Conservation (phyloP, 768 basidiomycete genomes). For the Xanthoconium purpureum region DNA sequence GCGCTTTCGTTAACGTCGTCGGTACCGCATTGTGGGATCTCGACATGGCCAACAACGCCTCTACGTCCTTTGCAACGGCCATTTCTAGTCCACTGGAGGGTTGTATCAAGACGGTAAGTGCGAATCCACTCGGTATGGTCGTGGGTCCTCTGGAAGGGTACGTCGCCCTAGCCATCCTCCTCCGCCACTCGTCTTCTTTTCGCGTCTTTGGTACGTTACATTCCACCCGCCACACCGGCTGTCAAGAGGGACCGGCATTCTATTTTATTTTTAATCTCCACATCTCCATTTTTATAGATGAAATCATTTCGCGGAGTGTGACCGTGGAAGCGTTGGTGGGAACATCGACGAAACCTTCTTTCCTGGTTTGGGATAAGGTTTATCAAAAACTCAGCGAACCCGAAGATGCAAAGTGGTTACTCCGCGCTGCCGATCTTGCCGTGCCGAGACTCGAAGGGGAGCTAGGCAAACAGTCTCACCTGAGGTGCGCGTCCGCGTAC, state of each 20-base stretch:
- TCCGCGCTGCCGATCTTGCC: constrained; percentile 57
- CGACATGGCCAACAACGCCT: constrained; percentile 40
- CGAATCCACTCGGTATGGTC: constrained; percentile 55
- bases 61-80: constrained; percentile 49
- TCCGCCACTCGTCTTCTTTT: constrained; percentile 49
- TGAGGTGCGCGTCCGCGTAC: constrained; percentile 38
- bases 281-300: constrained; percentile 33
- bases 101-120: constrained; percentile 61
- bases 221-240: background rate
- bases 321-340: constrained; percentile 44
- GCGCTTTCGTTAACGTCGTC: constrained; percentile 59
- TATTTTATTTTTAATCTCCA: background rate
- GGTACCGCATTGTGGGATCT: constrained; percentile 59
- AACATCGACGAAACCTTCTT: constrained; percentile 69
- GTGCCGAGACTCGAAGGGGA: constrained; percentile 47
- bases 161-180: constrained; percentile 63
- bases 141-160: constrained; percentile 84
- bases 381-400: constrained; percentile 65
- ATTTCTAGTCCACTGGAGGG: constrained; percentile 64
- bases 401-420: constrained; percentile 73
- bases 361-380: constrained; percentile 84
- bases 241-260: background rate
- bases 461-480: constrained; percentile 47
- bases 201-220: constrained; percentile 46
- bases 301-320: constrained; percentile 47